These are phyloP conservation scores for Sporothrix phasma DNA, from an alignment of 2,329 filamentous ascomycete genomes.

Conservation along the genomic window DNA sequence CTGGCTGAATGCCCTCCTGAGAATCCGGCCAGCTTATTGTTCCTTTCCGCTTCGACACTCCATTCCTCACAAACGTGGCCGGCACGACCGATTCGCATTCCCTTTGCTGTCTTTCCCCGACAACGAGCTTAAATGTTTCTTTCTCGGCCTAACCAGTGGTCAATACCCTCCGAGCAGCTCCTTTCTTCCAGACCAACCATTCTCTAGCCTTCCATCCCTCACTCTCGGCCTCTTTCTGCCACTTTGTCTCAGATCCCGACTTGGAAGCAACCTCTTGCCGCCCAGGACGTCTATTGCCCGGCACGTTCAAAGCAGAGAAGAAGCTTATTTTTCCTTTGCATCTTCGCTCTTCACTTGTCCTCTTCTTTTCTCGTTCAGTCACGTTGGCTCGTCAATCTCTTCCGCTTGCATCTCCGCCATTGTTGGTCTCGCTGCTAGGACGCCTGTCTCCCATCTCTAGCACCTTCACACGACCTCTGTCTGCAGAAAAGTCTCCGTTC, in stretches of 20 bases:
- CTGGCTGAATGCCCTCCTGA: not conserved
- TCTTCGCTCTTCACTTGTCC: not conserved
- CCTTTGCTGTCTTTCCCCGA: slow-evolving; percentile 5
- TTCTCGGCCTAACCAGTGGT: not conserved
- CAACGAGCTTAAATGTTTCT: slow-evolving; percentile 7
- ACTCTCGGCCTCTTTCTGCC: not conserved
- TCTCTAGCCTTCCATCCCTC: not conserved
- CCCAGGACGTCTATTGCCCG: not conserved
- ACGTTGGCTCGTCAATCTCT: not conserved
- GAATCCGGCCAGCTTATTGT: not conserved
- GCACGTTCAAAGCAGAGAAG: slow-evolving; percentile 5
- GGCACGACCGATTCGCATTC: not conserved
- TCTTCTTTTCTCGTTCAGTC: not conserved
- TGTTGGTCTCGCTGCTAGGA: not conserved
- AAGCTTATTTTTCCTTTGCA: slow-evolving; percentile 7
- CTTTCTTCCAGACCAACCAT: slow-evolving; percentile 4
- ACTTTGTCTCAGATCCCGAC: slow-evolving; percentile 7
- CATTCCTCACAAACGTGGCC: slow-evolving; percentile 5
- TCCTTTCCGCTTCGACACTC: not conserved
- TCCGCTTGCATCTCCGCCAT: not conserved
- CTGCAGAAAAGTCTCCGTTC: not conserved
- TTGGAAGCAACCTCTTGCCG: not conserved
- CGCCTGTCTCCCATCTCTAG: not conserved
- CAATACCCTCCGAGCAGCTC: not conserved
- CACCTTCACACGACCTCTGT: not conserved